Conservation (phyloP, 1,284 basidiomycete genomes). For the Ganoderma lingzhi region DNA sequence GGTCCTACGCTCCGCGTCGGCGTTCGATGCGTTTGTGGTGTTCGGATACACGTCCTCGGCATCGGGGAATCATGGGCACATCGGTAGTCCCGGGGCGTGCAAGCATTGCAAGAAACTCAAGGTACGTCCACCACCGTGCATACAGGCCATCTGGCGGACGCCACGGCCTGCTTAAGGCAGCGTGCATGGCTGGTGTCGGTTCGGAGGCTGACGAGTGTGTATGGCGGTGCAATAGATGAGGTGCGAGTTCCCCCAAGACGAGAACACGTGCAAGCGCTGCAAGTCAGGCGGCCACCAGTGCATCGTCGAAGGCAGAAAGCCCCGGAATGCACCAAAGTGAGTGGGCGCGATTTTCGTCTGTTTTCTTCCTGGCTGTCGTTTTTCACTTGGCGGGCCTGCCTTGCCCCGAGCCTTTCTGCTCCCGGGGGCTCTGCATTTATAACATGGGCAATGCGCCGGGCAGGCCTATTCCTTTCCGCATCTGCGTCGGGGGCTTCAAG, state of each 20-base stretch:
- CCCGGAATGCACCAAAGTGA: conserved; percentile 79
- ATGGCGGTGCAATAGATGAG: conserved; percentile 67
- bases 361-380: conserved; percentile 1
- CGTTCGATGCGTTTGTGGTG: neutral
- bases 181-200: conserved; percentile 27
- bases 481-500: neutral
- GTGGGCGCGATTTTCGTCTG: conserved; percentile 42
- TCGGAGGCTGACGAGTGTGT: conserved; percentile 23
- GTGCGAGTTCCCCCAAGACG: conserved; percentile 75
- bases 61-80: conserved; percentile 14
- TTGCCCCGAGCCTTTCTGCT: neutral
- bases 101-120: conserved; percentile 86
- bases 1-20: conserved; percentile 18
- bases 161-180: conserved; percentile 12
- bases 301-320: conserved; percentile 82
- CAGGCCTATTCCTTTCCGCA: neutral
- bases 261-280: conserved; percentile 78
- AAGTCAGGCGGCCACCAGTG: conserved; percentile 73
- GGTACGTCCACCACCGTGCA: conserved; percentile 52
- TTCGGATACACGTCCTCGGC: conserved; percentile 14
- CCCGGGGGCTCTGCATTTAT: neutral
- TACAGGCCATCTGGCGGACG: neutral
- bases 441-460: neutral
- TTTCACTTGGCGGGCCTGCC: neutral
- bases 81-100: conserved; percentile 75